Conservation (phyloP, 352 stramenopile species). For the Globisporangium okanoganense region DNA sequence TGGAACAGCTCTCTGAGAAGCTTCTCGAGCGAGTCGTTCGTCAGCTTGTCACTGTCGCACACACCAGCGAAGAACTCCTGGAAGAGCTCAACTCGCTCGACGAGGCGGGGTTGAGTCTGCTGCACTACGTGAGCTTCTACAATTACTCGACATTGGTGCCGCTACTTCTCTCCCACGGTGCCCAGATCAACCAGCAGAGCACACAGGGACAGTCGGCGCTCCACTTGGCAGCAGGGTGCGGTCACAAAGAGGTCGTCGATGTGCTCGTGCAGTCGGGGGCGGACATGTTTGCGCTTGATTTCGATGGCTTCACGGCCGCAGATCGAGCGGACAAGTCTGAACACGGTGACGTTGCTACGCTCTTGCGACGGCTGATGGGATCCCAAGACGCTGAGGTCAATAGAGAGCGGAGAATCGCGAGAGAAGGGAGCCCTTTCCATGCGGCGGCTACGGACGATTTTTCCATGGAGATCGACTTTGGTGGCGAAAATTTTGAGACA, state of each 20-base stretch:
- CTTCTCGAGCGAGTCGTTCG: conserved; percentile 81
- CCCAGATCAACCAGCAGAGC: conserved; percentile 82
- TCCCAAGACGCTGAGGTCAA: background rate
- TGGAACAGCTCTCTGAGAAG: conserved; percentile 75
- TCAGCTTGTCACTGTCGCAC: conserved; percentile 74
- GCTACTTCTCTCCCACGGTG: conserved; percentile 73
- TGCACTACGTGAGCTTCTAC: conserved; percentile 91
- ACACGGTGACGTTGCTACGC: conserved; percentile 40
- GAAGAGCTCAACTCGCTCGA: conserved; percentile 88
- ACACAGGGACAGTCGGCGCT: conserved; percentile 79
- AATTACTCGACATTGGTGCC: conserved; percentile 80
- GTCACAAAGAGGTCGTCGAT: conserved; percentile 59
- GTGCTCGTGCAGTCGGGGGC: conserved; percentile 58
- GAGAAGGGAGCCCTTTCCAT: background rate
- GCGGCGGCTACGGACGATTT: conserved; percentile 17
- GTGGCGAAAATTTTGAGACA: conserved; percentile 10
- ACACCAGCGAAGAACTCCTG: conserved; percentile 75
- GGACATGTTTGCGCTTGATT: conserved; percentile 61
- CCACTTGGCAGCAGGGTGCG: conserved; percentile 79
- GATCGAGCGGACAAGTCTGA: conserved; percentile 80
- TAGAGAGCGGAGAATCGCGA: background rate
- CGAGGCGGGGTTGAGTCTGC: conserved; percentile 77
- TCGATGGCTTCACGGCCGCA: conserved; percentile 64
- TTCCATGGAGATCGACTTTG: conserved; percentile 51
- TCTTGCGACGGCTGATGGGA: conserved; percentile 43